Evolutionary conservation across 2,329 filamentous ascomycete genomes (phyloP).

Genomic region (Malbranchea zuffiana): DNA sequence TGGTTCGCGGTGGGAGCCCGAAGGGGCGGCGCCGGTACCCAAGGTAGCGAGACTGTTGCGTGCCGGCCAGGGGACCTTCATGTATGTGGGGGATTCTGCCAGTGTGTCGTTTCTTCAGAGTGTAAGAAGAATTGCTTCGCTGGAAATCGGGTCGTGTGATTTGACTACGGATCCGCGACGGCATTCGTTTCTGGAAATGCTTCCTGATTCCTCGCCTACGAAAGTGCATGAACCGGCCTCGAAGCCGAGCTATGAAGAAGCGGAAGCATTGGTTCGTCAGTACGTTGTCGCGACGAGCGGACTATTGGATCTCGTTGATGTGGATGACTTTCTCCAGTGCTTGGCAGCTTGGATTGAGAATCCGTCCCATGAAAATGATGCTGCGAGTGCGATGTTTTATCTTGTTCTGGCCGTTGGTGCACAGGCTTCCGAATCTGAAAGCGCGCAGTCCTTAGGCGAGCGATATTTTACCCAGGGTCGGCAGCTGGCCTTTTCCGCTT

Average conservation of each 20-base stretch:
- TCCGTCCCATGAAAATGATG: constrained; percentile 29
- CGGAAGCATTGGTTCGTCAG: constrained; percentile 32
- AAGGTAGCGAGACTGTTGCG: too few relatives aligned
- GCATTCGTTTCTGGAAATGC: constrained; percentile 34
- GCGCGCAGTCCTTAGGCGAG: too few relatives aligned
- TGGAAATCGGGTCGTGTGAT: constrained; percentile 33
- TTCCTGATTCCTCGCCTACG: constrained; percentile 16
- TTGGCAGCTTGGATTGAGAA: constrained; percentile 31
- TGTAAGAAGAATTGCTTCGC: too few relatives aligned
- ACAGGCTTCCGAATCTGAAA: too few relatives aligned
- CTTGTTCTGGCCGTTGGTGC: too few relatives aligned
- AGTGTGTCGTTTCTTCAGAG: too few relatives aligned
- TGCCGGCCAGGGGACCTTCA: too few relatives aligned
- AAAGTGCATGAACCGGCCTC: neutral
- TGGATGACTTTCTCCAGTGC: constrained; percentile 33
- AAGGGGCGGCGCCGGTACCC: too few relatives aligned
- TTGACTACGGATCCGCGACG: constrained; percentile 33
- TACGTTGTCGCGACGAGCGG: constrained; percentile 40
- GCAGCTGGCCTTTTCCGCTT: too few relatives aligned
- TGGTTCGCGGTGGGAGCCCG: too few relatives aligned
- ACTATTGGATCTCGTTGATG: constrained; percentile 40
- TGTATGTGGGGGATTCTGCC: too few relatives aligned
- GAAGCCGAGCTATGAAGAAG: constrained; percentile 30
- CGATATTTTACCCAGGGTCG: too few relatives aligned
- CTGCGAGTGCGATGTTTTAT: constrained; percentile 40